phyloP scores from a whole-genome alignment of 2,329 filamentous ascomycete genomes.

The Clarireedia hainanense region DNA sequence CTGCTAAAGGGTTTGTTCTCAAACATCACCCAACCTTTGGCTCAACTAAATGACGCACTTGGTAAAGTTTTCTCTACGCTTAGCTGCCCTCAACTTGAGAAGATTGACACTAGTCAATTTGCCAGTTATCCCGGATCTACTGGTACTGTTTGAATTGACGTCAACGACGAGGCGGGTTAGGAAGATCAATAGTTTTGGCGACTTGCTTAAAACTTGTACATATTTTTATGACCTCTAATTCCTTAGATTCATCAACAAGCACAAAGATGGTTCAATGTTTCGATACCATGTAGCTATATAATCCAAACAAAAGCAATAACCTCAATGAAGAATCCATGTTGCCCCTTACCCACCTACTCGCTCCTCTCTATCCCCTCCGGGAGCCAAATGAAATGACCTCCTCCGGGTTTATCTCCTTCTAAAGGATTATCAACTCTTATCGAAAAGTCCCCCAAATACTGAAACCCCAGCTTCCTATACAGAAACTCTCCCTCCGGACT shows the following conservation, averaged over 20 bases:
- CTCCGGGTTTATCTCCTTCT: constrained; percentile 11
- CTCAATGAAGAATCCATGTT: too few species aligned
- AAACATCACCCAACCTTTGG: constrained; percentile 27
- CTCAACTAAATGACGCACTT: constrained; percentile 13
- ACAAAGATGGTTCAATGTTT: too few species aligned
- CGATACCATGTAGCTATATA: too few species aligned
- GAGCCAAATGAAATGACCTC: constrained; percentile 22
- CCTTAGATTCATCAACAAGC: too few species aligned
- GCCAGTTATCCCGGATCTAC: constrained; percentile 5
- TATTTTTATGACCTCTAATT: background rate
- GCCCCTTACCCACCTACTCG: background rate
- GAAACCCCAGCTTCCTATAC: constrained; percentile 24
- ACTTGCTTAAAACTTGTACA: too few species aligned
- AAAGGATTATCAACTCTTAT: constrained; percentile 3
- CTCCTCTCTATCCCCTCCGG: constrained; percentile 9
- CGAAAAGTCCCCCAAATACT: constrained; percentile 16
- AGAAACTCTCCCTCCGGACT: constrained; percentile 19
- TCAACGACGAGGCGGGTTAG: too few species aligned
- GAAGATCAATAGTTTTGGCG: too few species aligned
- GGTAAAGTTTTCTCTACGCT: background rate
- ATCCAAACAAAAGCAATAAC: too few species aligned
- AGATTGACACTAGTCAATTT: constrained; percentile 8
- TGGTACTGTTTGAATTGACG: constrained; percentile 1
- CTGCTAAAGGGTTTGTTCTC: constrained; percentile 32
- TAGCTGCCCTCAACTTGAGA: constrained; percentile 6